Evolutionary conservation across 2,329 filamentous ascomycete species (phyloP), one percentile per base, ranked within the genome.

Genomic region (Diaporthe eres): DNA sequence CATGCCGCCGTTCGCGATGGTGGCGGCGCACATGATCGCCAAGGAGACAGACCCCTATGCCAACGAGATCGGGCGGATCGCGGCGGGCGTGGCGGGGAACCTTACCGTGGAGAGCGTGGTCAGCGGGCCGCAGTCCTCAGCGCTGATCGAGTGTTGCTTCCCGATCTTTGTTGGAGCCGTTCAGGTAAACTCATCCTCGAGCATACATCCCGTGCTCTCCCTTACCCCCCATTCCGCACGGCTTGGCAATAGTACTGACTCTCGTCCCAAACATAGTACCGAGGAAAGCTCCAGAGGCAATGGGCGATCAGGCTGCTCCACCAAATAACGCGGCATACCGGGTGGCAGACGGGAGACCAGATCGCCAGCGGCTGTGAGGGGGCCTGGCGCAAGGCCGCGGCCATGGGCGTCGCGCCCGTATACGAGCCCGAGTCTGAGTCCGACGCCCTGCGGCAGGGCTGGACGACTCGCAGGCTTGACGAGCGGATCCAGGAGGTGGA

Each of bases 1-100:
- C 34, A 98, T 98, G 95, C 96, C 96, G 0, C 95, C 96, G 0
- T 92, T 96, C 12, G 94, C 95, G 49, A 95, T 98, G 91, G 91
- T 95, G 80, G 95, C 97, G 3, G 95, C 95, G 0, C 94, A 93
- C 10, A 89, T 97, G 78, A 92, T 94, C 13, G 95, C 95, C 0
- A 86, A 87, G 19, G 90, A 94, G 68, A 98, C 96, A 0, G 90
- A 89, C 4, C 86, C 86, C 0, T 94, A 92, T 83, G 94, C 95
- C 1, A 92, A 92, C 77, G 89, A 93, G 78, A 92, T 98, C 75
- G 96, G 95, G 10, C 92, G 93, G 31, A 96, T 98, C 74, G 90
- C 92, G 2, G 94, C 94, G 0, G 96, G 96, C 0, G 83, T 94
- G 60, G 87, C 89, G 17, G 90, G 91, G 63, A 88, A 90, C 37